Evolutionary conservation across 1,284 basidiomycete genomes (phyloP).

Genomic region (Retiboletus fuscus): DNA sequence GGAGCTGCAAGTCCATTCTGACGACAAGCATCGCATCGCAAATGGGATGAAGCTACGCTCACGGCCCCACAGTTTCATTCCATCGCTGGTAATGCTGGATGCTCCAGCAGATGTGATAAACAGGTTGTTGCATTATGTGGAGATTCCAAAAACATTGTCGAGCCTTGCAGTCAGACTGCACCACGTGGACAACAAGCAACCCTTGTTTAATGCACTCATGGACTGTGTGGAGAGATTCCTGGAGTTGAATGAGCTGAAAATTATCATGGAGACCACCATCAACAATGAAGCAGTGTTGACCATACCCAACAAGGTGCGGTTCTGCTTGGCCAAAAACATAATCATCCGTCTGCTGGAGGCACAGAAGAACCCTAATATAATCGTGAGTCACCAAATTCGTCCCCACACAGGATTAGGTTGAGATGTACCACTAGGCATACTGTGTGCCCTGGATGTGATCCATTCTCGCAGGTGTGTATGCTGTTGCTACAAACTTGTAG

Average conservation of each 20-base stretch:
- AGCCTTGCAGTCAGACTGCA: no score
- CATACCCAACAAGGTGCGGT: neutral
- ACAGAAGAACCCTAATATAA: neutral
- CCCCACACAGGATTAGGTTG: neutral
- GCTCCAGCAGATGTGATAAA: no score
- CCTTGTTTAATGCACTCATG: no score
- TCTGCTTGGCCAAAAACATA: neutral
- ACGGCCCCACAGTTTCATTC: no score
- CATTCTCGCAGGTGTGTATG: neutral
- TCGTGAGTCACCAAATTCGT: neutral
- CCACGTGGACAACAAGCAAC: no score
- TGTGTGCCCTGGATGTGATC: neutral
- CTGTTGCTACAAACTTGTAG: neutral
- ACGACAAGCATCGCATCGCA: no score
- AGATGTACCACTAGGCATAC: neutral
- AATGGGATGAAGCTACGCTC: no score
- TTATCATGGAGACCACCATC: neutral
- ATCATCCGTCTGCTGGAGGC: neutral
- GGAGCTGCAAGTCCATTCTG: no score
- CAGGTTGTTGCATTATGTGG: no score
- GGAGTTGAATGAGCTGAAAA: neutral
- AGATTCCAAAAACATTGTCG: no score
- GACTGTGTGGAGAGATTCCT: no score
- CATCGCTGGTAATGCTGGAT: no score
- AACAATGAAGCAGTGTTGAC: neutral